These are phyloP conservation scores for Microthyrium microscopicum DNA, from an alignment of 2,329 filamentous ascomycete genomes.

Conservation along the genomic window DNA sequence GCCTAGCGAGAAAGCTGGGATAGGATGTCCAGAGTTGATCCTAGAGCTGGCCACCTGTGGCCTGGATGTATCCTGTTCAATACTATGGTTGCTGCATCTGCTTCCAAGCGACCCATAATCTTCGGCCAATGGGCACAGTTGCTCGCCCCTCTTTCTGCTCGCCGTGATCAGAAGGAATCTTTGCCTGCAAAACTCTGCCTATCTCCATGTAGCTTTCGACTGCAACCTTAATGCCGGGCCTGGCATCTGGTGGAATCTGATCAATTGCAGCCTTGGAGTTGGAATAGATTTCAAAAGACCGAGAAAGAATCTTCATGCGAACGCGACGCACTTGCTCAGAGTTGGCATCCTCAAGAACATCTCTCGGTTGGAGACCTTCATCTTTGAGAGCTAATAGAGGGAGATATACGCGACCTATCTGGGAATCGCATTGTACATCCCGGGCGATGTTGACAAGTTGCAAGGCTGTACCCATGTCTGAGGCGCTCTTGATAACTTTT, in stretches of 20 bases:
- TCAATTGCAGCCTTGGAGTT: slow-evolving; percentile 41
- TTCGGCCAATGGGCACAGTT: slow-evolving; percentile 29
- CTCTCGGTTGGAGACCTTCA: slow-evolving; percentile 34
- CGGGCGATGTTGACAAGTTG: slow-evolving; percentile 65
- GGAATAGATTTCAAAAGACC: slow-evolving; percentile 44
- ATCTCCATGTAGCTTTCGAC: slow-evolving; percentile 68
- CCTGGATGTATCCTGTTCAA: no score
- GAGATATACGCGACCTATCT: slow-evolving; percentile 50
- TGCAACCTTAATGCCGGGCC: slow-evolving; percentile 49
- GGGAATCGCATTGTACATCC: slow-evolving; percentile 52
- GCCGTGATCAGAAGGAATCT: no score
- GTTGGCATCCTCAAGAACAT: slow-evolving; percentile 35
- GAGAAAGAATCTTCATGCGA: slow-evolving; percentile 37
- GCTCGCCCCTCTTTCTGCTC: slow-evolving; percentile 27
- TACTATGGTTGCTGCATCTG: slow-evolving; percentile 10
- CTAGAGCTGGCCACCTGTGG: no score
- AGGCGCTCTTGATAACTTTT: slow-evolving; percentile 38
- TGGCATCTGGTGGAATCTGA: slow-evolving; percentile 40
- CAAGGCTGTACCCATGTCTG: slow-evolving; percentile 54
- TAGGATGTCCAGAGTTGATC: no score
- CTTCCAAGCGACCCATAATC: slow-evolving; percentile 43
- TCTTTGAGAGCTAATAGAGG: slow-evolving; percentile 47
- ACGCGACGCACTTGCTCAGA: slow-evolving; percentile 15
- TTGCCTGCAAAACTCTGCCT: slow-evolving; percentile 41
- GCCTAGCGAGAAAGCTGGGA: no score